Evolutionary conservation across 176 grass and related monocot species (phyloP).

Genomic region (Bonia amplexicaulis): DNA sequence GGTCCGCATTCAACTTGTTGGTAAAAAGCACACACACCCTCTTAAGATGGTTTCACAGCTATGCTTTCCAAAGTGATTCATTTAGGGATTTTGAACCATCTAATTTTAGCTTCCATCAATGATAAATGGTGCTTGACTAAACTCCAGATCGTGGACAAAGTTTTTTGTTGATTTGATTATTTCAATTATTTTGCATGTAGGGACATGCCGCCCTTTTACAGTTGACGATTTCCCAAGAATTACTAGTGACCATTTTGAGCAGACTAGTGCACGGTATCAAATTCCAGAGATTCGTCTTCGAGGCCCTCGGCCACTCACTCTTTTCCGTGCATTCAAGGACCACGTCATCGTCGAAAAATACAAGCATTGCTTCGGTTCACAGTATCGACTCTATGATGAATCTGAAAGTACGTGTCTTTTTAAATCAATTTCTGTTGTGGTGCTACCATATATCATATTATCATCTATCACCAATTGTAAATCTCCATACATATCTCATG

Average conservation of each 20-base stretch:
- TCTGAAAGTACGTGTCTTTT: constrained; percentile 19
- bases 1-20: too few species aligned
- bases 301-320: neutral
- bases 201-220: neutral
- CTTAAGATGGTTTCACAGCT: too few species aligned
- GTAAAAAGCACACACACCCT: too few species aligned
- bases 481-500: neutral
- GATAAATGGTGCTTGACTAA: neutral
- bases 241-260: constrained; percentile 15
- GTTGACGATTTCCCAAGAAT: constrained; percentile 20
- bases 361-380: neutral
- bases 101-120: too few species aligned
- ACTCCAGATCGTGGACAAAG: neutral
- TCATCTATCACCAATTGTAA: neutral
- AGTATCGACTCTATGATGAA: constrained; percentile 1
- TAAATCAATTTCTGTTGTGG: neutral
- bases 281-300: neutral
- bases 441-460: neutral
- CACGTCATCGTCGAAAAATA: neutral
- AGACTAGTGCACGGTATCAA: neutral
- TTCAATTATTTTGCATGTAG: constrained; percentile 17
- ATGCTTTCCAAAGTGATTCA: too few species aligned
- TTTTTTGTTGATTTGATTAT: neutral
- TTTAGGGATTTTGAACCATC: too few species aligned
- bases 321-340: constrained; percentile 25